Evolutionary conservation across 139 green algal species (phyloP).

Genomic region (Pseudopediastrum boryanum): DNA sequence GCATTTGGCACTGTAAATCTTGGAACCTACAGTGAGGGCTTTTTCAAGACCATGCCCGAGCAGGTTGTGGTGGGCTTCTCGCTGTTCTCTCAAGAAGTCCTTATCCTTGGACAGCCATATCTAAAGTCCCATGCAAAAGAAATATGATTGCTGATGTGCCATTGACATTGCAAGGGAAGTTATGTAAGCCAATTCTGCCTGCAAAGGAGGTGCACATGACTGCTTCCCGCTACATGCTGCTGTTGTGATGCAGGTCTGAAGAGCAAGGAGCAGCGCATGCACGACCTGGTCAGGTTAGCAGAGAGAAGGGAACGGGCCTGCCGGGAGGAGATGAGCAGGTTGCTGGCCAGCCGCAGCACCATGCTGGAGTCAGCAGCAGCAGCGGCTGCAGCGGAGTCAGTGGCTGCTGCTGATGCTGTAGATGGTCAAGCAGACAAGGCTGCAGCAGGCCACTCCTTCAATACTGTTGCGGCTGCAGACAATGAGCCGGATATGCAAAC

Average conservation of each 20-base stretch:
- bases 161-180: too few relatives aligned
- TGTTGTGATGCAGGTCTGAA: conserved; percentile 73
- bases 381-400: conserved; percentile 27
- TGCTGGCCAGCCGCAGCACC: conserved; percentile 54
- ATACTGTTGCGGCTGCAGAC: conserved; percentile 1
- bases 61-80: too few relatives aligned
- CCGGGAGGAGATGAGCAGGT: conserved; percentile 64
- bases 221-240: too few relatives aligned
- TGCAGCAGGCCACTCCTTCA: conserved; percentile 18
- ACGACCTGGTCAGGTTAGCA: conserved; percentile 76
- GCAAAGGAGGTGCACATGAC: too few relatives aligned
- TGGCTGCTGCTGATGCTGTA: conserved; percentile 7
- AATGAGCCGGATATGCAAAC: conserved; percentile 38
- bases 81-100: too few relatives aligned
- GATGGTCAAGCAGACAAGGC: conserved; percentile 14
- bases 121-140: too few relatives aligned
- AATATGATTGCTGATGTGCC: too few relatives aligned
- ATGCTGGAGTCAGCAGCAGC: conserved; percentile 65
- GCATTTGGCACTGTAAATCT: not conserved
- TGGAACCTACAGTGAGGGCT: not conserved
- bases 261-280: conserved; percentile 82
- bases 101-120: too few relatives aligned
- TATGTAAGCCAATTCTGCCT: too few relatives aligned
- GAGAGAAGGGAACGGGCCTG: conserved; percentile 68
- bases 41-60: too few relatives aligned